A percentile compares a stretch with the other conserved stretches of the same genome.
Conservation (phyloP, 805 yeast genomes). For the Cyberlindnera japonica region DNA sequence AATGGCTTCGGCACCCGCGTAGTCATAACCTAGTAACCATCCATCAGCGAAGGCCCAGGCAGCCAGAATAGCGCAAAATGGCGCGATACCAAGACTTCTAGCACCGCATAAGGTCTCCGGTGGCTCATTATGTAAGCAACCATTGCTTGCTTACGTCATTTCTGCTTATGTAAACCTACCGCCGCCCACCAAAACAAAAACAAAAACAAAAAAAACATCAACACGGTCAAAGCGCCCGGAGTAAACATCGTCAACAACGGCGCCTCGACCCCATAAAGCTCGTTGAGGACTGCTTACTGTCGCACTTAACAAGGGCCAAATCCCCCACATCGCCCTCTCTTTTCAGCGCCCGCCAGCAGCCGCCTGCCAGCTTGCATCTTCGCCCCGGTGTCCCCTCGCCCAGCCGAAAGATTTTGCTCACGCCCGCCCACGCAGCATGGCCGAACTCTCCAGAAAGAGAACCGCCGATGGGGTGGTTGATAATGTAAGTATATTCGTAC, state of each 20-base stretch:
- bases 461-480: constrained; percentile 13
- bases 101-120: too few relatives aligned
- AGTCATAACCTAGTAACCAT: too few relatives aligned
- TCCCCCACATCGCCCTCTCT: too few relatives aligned
- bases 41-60: too few relatives aligned
- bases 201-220: constrained; percentile 15
- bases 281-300: too few relatives aligned
- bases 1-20: too few relatives aligned
- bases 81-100: neutral
- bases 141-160: neutral
- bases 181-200: constrained; percentile 12
- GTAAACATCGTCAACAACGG: neutral
- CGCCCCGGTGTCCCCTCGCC: too few relatives aligned
- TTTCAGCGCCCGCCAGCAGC: neutral
- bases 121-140: constrained; percentile 1
- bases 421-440: constrained; percentile 2
- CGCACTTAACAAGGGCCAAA: too few relatives aligned
- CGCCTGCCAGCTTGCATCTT: too few relatives aligned
- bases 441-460: constrained; percentile 17
- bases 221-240: constrained; percentile 6
- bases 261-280: neutral
- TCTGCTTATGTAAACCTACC: constrained; percentile 2
- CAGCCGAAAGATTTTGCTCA: neutral
- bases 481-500: constrained; percentile 13
- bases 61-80: too few relatives aligned